Evolutionary conservation across 306 rosid species (phyloP).

Genomic region (Fragaria ananassa): DNA sequence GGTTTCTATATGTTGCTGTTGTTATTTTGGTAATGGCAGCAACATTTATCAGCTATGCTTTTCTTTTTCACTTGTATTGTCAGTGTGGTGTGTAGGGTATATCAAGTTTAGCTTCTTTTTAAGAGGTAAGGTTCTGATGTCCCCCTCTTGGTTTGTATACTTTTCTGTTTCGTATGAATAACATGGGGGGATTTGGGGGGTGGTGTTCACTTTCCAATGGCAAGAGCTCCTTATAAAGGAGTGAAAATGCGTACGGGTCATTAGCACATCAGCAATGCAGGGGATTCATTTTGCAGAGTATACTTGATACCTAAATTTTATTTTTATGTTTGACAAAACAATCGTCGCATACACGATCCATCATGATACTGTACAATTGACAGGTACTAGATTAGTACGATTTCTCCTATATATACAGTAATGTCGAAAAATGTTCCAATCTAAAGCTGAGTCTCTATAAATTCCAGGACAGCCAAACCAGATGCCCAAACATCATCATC

Average conservation of each 20-base stretch:
- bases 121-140: neutral
- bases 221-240: neutral
- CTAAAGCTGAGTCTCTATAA: slow-evolving; percentile 51
- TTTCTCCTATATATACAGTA: slow-evolving; percentile 8
- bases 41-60: neutral
- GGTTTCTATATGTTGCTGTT: neutral
- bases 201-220: neutral
- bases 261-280: no score
- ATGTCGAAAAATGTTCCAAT: neutral
- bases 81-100: neutral
- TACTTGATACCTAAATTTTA: neutral
- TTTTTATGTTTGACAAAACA: no score
- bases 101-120: neutral
- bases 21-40: neutral
- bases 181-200: neutral
- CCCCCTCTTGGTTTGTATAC: neutral
- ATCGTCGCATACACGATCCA: no score
- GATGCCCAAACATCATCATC: slow-evolving; percentile 85
- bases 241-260: neutral
- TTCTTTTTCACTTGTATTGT: neutral
- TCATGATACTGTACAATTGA: no score
- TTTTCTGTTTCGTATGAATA: neutral
- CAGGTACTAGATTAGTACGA: no score
- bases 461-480: slow-evolving; percentile 63
- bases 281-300: no score